These are phyloP conservation scores for Massospora cicadina DNA, from an alignment of 371 early-diverging fungal species.

Conservation along the genomic window DNA sequence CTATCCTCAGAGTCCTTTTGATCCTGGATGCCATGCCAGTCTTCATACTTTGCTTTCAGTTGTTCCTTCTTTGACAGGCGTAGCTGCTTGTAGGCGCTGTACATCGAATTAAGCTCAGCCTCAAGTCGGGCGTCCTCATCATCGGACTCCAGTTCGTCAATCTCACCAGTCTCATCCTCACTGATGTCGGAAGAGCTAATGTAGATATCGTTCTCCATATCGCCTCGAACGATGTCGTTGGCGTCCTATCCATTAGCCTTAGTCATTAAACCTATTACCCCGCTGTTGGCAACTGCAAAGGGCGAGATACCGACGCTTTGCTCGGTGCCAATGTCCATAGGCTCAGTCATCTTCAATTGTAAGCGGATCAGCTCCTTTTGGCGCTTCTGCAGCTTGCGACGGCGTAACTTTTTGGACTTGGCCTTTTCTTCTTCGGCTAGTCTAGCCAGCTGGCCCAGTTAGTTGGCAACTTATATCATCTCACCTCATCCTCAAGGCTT, in stretches of 20 bases:
- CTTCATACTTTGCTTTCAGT: not conserved
- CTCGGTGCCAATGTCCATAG: slow-evolving; percentile 69
- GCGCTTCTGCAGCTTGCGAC: slow-evolving; percentile 50
- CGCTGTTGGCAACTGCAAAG: slow-evolving; percentile 6
- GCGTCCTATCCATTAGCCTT: not conserved
- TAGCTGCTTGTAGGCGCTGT: slow-evolving; percentile 15
- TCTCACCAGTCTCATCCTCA: slow-evolving; percentile 19
- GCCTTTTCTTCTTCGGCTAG: slow-evolving; percentile 36
- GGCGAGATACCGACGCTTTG: slow-evolving; percentile 26
- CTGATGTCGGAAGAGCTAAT: slow-evolving; percentile 13
- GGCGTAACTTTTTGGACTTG: slow-evolving; percentile 33
- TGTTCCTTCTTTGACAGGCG: slow-evolving; percentile 19
- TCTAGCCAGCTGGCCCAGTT: slow-evolving; percentile 24
- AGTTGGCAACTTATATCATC: slow-evolving; percentile 19
- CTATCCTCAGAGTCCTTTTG: slow-evolving; percentile 18
- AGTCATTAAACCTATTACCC: slow-evolving; percentile 10
- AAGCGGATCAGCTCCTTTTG: slow-evolving; percentile 67
- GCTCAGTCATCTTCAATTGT: slow-evolving; percentile 83
- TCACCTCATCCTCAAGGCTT: slow-evolving; percentile 28
- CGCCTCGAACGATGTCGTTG: not conserved
- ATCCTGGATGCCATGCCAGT: slow-evolving; percentile 12
- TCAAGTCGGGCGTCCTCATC: slow-evolving; percentile 28
- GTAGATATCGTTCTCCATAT: not conserved
- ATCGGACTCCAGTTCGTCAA: slow-evolving; percentile 21
- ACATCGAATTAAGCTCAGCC: slow-evolving; percentile 16